Evolutionary conservation across 2,329 filamentous ascomycete genomes (phyloP).

Genomic region (Ophiostoma piceae): DNA sequence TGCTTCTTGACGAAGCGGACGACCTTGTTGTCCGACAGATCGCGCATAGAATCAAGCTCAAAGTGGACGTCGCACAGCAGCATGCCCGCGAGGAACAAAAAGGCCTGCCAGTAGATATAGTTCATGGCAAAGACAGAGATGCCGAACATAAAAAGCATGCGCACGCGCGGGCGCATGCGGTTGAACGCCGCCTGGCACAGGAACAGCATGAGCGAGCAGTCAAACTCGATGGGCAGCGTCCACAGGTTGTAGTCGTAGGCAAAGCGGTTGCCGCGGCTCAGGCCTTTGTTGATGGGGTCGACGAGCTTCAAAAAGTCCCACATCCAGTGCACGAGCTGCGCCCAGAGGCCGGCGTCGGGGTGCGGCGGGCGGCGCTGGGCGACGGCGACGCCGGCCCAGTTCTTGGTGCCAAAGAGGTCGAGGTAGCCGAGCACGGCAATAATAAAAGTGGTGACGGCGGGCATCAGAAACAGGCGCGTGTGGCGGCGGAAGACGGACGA

Average conservation of each 20-base stretch:
- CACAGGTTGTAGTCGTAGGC: conserved; percentile 36
- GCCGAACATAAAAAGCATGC: conserved; percentile 23
- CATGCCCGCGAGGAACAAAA: conserved; percentile 35
- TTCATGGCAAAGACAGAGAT: conserved; percentile 24
- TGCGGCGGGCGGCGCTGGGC: conserved; percentile 23
- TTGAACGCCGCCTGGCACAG: conserved; percentile 34
- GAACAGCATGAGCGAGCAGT: conserved; percentile 36
- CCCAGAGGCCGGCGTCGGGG: conserved; percentile 6
- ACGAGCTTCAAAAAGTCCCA: conserved; percentile 18
- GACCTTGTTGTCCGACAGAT: not conserved
- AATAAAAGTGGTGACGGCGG: conserved; percentile 22
- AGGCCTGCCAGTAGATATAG: conserved; percentile 31
- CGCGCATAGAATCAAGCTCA: conserved; percentile 23
- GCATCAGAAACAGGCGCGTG: conserved; percentile 28
- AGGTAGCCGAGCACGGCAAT: conserved; percentile 21
- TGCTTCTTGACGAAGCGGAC: not conserved
- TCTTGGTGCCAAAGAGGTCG: conserved; percentile 24
- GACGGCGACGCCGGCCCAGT: conserved; percentile 22
- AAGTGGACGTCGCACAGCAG: conserved; percentile 33
- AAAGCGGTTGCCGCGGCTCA: conserved; percentile 22
- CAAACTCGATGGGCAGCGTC: conserved; percentile 38
- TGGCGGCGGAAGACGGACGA: conserved; percentile 28
- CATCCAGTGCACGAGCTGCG: conserved; percentile 24
- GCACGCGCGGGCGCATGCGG: conserved; percentile 25
- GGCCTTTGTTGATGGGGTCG: conserved; percentile 26